These are phyloP conservation scores for Neonectria neomacrospora DNA, from an alignment of 2,329 filamentous ascomycete species.

Conservation along the genomic window DNA sequence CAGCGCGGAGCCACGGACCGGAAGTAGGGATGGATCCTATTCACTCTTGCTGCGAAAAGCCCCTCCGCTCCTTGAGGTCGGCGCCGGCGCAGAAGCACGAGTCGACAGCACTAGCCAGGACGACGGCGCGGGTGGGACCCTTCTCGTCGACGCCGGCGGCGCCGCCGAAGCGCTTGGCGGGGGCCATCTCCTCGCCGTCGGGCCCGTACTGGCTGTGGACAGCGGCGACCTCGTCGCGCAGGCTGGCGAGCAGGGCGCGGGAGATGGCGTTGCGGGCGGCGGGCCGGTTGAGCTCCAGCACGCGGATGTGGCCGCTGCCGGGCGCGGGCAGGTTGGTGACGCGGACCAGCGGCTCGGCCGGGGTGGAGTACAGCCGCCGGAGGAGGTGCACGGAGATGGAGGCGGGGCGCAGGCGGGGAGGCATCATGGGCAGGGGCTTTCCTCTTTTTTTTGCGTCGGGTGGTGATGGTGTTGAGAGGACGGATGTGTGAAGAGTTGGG, in stretches of 20 bases:
- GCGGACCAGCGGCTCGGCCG: slow-evolving; percentile 68
- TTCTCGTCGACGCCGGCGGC: slow-evolving; percentile 56
- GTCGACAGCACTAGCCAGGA: slow-evolving; percentile 88
- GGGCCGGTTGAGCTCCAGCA: slow-evolving; percentile 89
- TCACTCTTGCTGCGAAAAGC: slow-evolving; percentile 79
- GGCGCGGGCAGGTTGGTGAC: slow-evolving; percentile 81
- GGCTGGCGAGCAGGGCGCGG: slow-evolving; percentile 74
- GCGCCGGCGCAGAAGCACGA: slow-evolving; percentile 92
- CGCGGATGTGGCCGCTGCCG: slow-evolving; percentile 83
- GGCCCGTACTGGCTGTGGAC: slow-evolving; percentile 72
- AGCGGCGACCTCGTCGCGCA: slow-evolving; percentile 77
- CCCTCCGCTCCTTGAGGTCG: slow-evolving; percentile 87
- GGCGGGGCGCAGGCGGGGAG: slow-evolving; percentile 45
- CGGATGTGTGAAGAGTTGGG: neutral
- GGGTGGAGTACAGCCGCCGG: slow-evolving; percentile 56
- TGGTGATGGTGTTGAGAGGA: slow-evolving; percentile 6
- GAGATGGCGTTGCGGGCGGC: slow-evolving; percentile 92
- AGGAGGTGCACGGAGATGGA: slow-evolving; percentile 36
- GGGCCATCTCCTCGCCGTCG: slow-evolving; percentile 62
- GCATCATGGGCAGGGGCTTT: slow-evolving; percentile 44
- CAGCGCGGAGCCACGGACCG: neutral
- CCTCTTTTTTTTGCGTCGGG: slow-evolving; percentile 8
- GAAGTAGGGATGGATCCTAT: neutral
- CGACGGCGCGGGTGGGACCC: slow-evolving; percentile 78
- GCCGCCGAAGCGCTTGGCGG: slow-evolving; percentile 56